Evolutionary conservation across 2,329 filamentous ascomycete species (phyloP), one percentile per base, ranked within the genome.

Genomic region (Cercospora sp.): DNA sequence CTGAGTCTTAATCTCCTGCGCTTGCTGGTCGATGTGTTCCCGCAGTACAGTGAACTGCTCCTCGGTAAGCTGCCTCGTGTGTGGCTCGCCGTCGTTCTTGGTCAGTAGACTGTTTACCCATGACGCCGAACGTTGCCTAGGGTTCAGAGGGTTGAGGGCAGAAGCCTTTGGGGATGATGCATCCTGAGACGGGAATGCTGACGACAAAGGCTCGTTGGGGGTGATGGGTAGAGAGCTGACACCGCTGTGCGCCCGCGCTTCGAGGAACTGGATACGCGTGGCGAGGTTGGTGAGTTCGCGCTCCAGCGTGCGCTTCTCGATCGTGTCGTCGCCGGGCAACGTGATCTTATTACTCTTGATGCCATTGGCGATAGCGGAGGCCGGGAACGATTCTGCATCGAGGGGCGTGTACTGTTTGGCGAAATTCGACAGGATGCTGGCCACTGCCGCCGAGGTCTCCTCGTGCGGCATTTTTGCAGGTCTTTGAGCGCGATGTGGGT

Each of bases 1-100:
- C 80, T 97, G 94, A 75, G 87, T 91, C 80, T 92, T 90, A 75
- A 97, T 93, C 78, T 97, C 89, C 79, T 96, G 93, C 66, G 94
- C 94, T 82, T 98, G 93, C 79, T 94, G 92, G 78, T 96, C 92
- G 71, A 98, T 91, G 81, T 97, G 93, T 75, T 97, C 93, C 75
- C 91, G 90, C 73, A 97, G 85, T 72, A 92, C 91, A 80, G 90
- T 89, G 74, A 97, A 90, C 79, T 94, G 91, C 81, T 94, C 90
- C 77, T 93, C 91, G 74, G 89, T 92, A 75, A 92, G 87, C 75
- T 82, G 87, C 76, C 78, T 79, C 28, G 80, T 77, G 74, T 81
- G 74, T 74, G 85, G 75, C 72, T 80, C 77, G 63, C 84, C 79
- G 70, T 87, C 83, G 75, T 84, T 85, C 68, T 86, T 84, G 51